Evolutionary conservation across 352 stramenopile genomes (phyloP), one percentile per base, ranked within the genome.

Genomic region (Pythium myriotylum): DNA sequence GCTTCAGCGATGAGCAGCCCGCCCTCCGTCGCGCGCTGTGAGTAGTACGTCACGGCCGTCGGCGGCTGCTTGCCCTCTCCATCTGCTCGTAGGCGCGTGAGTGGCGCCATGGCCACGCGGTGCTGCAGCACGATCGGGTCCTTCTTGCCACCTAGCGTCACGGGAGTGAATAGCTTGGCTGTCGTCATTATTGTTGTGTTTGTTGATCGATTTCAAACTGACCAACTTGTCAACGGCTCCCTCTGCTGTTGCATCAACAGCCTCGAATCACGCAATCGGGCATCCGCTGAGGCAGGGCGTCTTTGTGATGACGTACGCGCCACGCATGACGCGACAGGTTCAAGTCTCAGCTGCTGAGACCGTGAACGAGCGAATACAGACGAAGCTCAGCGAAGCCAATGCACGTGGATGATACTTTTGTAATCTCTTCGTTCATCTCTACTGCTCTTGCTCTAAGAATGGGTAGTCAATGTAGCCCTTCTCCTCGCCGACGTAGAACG

Each of bases 91-190:
- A 52, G 19, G 14, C 46, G 69, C 40, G 76, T 84, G 19, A 83
- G 50, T 12, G 76, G 76, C 32, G 70, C 74, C 48, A 84, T 62
- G 27, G 74, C 54, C 19, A 84, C 63, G 52, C 74, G 70, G 55
- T 84, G 60, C 49, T 72, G 35, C 1, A 84, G 62, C 32, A 61
- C 40, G 23, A 77, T 90, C 69, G 3, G 67, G 29, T 39, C 19
- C 20, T 78, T 74, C 62, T 81, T 81, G 60, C 76, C 77, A 24
- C 80, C 82, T 20, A 90, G 67, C 10, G 68, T 86, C 17, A 90
- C 42, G 3, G 78, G 73, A 45, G 79, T 77, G 65, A 91, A 89
- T 3, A 89, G 79, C 71, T 84, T 84, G 45, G 61, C 20, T 10
- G 59, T 69, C 22, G 51, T 67, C 24, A 42, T 51, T 10, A 23